Conservation (phyloP, 108 stramenopile genomes). For the Hondaea fermentalgiana region DNA sequence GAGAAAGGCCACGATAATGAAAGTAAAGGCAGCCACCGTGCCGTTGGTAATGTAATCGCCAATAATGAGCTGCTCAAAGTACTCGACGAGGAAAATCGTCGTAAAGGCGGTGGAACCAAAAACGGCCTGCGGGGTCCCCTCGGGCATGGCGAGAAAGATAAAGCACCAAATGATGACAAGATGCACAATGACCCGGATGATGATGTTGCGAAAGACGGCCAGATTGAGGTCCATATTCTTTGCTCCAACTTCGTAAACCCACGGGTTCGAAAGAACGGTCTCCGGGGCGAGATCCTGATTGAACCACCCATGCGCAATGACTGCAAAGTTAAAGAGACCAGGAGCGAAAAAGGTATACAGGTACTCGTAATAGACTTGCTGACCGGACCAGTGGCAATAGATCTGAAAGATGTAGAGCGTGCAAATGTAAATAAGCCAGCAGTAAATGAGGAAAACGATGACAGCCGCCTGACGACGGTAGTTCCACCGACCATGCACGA, state of each 20-base stretch:
- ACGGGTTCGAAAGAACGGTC: slow-evolving; percentile 34
- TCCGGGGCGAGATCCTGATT: slow-evolving; percentile 77
- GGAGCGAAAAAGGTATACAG: slow-evolving; percentile 52
- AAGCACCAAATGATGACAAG: background rate
- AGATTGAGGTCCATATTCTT: background rate
- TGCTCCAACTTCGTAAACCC: background rate
- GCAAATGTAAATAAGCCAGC: slow-evolving; percentile 53
- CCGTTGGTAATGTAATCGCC: background rate
- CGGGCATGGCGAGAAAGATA: background rate
- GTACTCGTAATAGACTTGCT: background rate
- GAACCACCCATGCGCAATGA: slow-evolving; percentile 72
- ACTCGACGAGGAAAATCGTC: background rate
- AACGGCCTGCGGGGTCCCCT: background rate
- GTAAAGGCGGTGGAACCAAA: background rate
- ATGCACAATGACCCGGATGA: background rate
- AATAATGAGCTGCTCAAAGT: background rate
- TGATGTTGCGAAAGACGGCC: background rate
- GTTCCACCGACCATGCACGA: slow-evolving; percentile 92
- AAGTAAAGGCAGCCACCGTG: background rate
- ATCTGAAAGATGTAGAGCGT: background rate
- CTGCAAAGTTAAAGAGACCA: slow-evolving; percentile 53
- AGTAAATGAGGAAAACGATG: slow-evolving; percentile 91
- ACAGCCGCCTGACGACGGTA: slow-evolving; percentile 74
- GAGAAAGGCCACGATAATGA: background rate
- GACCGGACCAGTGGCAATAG: background rate